Base-by-base conservation (phyloP, 2,329 filamentous ascomycete genomes). In the Penicillium brevicompactum region DNA sequence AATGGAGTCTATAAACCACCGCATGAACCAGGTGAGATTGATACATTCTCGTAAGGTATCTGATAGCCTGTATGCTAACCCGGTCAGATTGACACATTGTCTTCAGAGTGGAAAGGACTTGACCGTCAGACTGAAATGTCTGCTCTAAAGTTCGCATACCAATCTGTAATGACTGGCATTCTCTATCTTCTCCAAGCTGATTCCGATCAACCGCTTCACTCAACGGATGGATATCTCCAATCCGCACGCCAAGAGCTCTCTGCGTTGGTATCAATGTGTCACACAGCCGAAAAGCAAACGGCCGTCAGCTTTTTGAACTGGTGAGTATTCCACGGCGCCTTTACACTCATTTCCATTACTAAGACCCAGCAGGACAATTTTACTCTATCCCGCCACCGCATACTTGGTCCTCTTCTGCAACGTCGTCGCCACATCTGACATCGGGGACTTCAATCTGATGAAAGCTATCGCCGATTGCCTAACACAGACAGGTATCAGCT, bases 371-470 rank as follows among this genome's bases (percentile, higher is more conserved):
- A 65, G 64, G 61, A 64, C 64, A 6, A 50, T 65, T 7, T 41
- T 64, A 0, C 62, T 58, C 22, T 66, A 63, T 38, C 64, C 64
- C 11, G 40, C 62, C n/a, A 66, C 64, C 1, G 58, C 64, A 4
- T 64, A 53, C 42, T 57, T 66, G n/a, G 56, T 58, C 4, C 46
- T 66, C 9, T 64, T 66, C 44, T 66, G 61, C 51, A 66, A 65
- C n/a, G 51, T 59, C 7, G 42, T 66, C 0, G 57, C 54, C 5
- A 62, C 61, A 21, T 61, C 48, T 11, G 53, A 66, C 16, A 32
- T 40, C 9, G 64, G 52, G 3, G 61, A 66, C 47, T 60, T 66
- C 24, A 54, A 58, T 8, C 55, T 65, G 9, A 43, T 66, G 9
- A 60, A 57, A 45, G 51, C 57, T 2, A 55, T 64, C 6, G 56